A percentile compares a stretch with the other conserved stretches of the same genome.
These are phyloP conservation scores for Spongispora temasekensis DNA, from an alignment of 1,284 basidiomycete genomes.

Conservation along the genomic window DNA sequence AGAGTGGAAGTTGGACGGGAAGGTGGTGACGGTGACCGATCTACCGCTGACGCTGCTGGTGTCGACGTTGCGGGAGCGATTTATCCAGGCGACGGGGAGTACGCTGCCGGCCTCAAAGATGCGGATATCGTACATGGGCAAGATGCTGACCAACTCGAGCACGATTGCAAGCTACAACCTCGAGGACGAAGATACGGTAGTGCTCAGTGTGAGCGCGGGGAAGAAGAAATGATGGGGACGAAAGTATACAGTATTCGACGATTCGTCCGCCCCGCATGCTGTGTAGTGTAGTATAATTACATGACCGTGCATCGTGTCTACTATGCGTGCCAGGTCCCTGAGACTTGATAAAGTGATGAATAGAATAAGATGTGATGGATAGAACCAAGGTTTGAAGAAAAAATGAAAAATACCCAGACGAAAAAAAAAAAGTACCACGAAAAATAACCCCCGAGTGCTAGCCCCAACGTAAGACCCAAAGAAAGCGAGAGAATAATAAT, in stretches of 20 bases:
- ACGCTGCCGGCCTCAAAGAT: slow-evolving; percentile 77
- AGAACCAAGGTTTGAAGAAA: slow-evolving; percentile 8
- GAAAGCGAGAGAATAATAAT: slow-evolving; percentile 14
- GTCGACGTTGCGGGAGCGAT: slow-evolving; percentile 85
- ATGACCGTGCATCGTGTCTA: slow-evolving; percentile 16
- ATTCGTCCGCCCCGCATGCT: slow-evolving; percentile 1
- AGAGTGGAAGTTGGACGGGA: slow-evolving; percentile 90
- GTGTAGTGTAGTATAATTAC: slow-evolving; percentile 16
- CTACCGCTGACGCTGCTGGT: slow-evolving; percentile 81
- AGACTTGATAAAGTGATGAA: slow-evolving; percentile 21
- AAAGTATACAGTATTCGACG: slow-evolving; percentile 5
- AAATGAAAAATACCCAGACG: slow-evolving; percentile 8
- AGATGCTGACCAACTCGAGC: slow-evolving; percentile 83
- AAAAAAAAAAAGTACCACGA: slow-evolving; percentile 1
- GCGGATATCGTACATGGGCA: slow-evolving; percentile 73
- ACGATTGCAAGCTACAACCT: slow-evolving; percentile 87
- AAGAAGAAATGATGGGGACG: slow-evolving; percentile 63
- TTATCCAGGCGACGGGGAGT: slow-evolving; percentile 75
- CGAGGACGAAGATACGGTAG: slow-evolving; percentile 83
- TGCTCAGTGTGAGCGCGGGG: slow-evolving; percentile 73
- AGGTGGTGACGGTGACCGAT: slow-evolving; percentile 73
- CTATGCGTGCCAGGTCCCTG: slow-evolving; percentile 1
- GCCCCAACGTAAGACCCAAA: slow-evolving; percentile 25
- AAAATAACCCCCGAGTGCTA: slow-evolving; percentile 5
- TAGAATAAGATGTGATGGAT: slow-evolving; percentile 23